Percentiles rank a stretch among this genome's conserved stretches.
Conservation (phyloP, 129 eudicot species). For the Calendula officinalis region DNA sequence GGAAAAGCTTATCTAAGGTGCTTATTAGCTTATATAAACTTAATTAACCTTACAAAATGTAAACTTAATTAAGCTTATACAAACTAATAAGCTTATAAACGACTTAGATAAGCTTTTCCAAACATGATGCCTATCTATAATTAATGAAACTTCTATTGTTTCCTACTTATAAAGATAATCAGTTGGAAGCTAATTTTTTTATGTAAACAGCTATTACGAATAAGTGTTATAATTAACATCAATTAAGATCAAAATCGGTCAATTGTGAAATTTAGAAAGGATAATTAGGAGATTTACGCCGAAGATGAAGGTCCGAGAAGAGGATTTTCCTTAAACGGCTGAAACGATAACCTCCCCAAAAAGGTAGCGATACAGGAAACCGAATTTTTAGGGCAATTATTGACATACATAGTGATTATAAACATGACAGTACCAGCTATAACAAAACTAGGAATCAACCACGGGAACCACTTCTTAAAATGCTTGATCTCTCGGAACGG, state of each 20-base stretch:
- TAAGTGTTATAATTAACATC: neutral
- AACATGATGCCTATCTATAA: too few relatives aligned
- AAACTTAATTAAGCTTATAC: too few relatives aligned
- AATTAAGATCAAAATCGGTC: neutral
- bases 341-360: slow-evolving; percentile 79
- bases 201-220: too few relatives aligned
- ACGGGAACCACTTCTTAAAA: slow-evolving; percentile 66
- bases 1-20: too few relatives aligned
- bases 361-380: slow-evolving; percentile 63
- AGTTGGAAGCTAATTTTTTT: too few relatives aligned
- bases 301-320: slow-evolving; percentile 91
- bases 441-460: slow-evolving; percentile 72
- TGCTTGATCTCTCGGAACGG: slow-evolving; percentile 55
- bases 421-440: slow-evolving; percentile 58
- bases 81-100: too few relatives aligned
- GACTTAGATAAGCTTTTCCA: too few relatives aligned
- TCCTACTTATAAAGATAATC: too few relatives aligned
- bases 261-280: slow-evolving; percentile 1
- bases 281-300: slow-evolving; percentile 42
- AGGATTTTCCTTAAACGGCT: slow-evolving; percentile 85
- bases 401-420: slow-evolving; percentile 74
- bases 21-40: too few relatives aligned
- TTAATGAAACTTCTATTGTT: neutral
- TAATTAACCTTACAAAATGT: too few relatives aligned
- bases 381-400: slow-evolving; percentile 73